A percentile compares a stretch with the other conserved stretches of the same genome.
Evolutionary conservation across 2,329 filamentous ascomycete genomes (phyloP).

Genomic region (Exophiala oligosperma): DNA sequence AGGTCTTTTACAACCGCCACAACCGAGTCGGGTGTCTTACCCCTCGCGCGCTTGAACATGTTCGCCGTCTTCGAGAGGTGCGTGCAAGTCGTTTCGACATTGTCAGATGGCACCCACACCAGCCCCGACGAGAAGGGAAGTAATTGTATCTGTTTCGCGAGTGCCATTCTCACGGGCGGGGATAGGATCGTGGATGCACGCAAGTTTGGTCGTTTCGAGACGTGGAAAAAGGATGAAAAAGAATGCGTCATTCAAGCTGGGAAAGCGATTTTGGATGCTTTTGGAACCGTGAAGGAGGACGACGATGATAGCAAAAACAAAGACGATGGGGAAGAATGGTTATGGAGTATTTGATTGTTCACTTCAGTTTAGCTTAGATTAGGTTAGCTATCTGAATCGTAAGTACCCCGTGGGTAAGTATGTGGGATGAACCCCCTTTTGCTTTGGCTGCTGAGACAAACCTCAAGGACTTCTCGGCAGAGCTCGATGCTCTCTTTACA

Average conservation of each 20-base stretch:
- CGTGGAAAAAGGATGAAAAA: slow-evolving; percentile 26
- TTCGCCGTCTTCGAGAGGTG: slow-evolving; percentile 30
- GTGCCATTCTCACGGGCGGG: slow-evolving; percentile 26
- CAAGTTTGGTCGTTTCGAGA: slow-evolving; percentile 18
- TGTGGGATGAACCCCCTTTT: no score
- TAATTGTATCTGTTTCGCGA: slow-evolving; percentile 32
- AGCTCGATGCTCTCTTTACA: no score
- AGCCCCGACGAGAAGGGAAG: slow-evolving; percentile 20
- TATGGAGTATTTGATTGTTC: slow-evolving; percentile 17
- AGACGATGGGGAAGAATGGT: slow-evolving; percentile 3
- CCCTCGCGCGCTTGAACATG: slow-evolving; percentile 29
- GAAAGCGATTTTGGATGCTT: slow-evolving; percentile 15
- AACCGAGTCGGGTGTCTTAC: slow-evolving; percentile 8
- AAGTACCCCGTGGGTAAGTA: background rate
- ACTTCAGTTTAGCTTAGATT: background rate
- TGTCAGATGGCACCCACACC: slow-evolving; percentile 30
- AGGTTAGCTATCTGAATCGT: background rate
- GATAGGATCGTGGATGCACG: slow-evolving; percentile 27
- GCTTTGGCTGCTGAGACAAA: no score
- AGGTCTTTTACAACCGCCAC: background rate
- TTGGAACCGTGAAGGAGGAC: slow-evolving; percentile 3
- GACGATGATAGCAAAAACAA: background rate
- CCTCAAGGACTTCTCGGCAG: no score
- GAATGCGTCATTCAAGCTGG: slow-evolving; percentile 19
- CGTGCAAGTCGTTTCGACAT: slow-evolving; percentile 25